Conservation (phyloP, 441 rosid species). For the Gossypium schwendimanii region DNA sequence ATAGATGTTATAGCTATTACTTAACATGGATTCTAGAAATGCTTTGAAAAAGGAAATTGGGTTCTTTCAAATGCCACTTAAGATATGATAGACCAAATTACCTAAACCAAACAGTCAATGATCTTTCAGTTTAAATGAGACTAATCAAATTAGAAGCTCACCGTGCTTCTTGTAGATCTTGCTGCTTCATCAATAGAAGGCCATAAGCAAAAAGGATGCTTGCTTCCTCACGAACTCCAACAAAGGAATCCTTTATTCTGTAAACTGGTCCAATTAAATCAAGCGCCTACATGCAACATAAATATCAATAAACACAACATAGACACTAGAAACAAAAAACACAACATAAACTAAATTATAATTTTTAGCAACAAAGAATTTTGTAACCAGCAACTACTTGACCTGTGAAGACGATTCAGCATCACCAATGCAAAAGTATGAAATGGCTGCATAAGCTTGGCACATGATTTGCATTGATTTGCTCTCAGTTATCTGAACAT, state of each 20-base stretch:
- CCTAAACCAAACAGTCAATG: neutral
- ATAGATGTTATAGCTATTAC: neutral
- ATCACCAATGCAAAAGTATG: constrained; percentile 82
- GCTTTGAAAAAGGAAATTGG: neutral
- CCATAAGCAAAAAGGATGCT: constrained; percentile 89
- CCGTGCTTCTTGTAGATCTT: constrained; percentile 89
- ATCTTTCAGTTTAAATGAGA: neutral
- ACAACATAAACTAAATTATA: neutral
- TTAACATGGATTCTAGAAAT: neutral
- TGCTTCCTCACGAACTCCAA: constrained; percentile 86
- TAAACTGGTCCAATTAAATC: constrained; percentile 85
- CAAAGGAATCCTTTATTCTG: constrained; percentile 68
- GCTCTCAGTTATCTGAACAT: constrained; percentile 71
- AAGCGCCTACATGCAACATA: constrained; percentile 54
- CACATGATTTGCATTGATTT: constrained; percentile 84
- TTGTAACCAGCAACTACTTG: constrained; percentile 20
- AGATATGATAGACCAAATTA: neutral
- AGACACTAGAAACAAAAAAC: neutral
- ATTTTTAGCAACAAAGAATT: neutral
- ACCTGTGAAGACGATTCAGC: constrained; percentile 94
- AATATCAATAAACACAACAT: constrained; percentile 11
- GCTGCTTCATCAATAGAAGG: constrained; percentile 87
- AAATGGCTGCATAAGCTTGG: constrained; percentile 88
- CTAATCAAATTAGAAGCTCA: constrained; percentile 19
- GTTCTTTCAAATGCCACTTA: neutral